Conservation (phyloP, 176 grass and related monocot genomes). For the Zizania latifolia region DNA sequence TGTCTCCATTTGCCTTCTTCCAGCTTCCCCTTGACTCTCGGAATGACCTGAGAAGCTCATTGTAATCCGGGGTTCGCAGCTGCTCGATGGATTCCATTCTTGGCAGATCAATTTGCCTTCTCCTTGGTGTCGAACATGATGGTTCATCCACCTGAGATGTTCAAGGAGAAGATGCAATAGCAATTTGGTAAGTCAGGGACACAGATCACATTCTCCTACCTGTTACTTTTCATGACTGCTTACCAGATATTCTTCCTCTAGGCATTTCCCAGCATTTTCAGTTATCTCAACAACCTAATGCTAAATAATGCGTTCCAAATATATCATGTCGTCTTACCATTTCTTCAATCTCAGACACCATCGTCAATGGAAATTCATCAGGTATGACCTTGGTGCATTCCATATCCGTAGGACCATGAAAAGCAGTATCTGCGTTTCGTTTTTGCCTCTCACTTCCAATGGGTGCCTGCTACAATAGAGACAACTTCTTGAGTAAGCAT, state of each 20-base stretch:
- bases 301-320: background rate
- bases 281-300: conserved; percentile 66
- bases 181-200: background rate
- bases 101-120: conserved; percentile 67
- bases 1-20: conserved; percentile 69
- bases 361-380: conserved; percentile 29
- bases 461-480: conserved; percentile 23
- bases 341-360: conserved; percentile 42
- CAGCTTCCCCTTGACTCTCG: conserved; percentile 38
- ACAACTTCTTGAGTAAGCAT: background rate
- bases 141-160: conserved; percentile 75
- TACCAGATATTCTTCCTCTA: conserved; percentile 97
- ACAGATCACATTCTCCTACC: background rate
- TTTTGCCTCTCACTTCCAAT: conserved; percentile 61
- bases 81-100: conserved; percentile 71
- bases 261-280: conserved; percentile 65
- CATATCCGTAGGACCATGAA: conserved; percentile 27
- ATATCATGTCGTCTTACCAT: conserved; percentile 29
- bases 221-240: conserved; percentile 17
- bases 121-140: conserved; percentile 77
- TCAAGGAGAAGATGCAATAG: conserved; percentile 14
- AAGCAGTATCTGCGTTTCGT: conserved; percentile 27
- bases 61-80: conserved; percentile 64
- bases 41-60: conserved; percentile 76
- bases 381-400: conserved; percentile 37